A percentile compares a stretch with the other conserved stretches of the same genome.
These are phyloP conservation scores for Benincasa hispida DNA, from an alignment of 306 rosid species.

Conservation along the genomic window DNA sequence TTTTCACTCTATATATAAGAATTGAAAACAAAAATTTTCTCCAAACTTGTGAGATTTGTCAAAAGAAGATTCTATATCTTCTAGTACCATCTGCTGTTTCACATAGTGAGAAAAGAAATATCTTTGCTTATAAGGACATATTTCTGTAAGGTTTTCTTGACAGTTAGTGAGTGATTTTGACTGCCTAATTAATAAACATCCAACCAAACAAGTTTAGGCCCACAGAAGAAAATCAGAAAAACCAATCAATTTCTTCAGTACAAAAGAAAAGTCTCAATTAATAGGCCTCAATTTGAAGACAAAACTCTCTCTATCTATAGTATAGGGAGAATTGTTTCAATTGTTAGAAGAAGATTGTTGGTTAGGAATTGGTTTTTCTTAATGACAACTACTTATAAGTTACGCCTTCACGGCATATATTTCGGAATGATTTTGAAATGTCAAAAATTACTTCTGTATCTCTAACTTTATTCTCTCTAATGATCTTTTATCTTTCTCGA, in stretches of 20 bases:
- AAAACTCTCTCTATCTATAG: neutral
- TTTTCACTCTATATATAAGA: neutral
- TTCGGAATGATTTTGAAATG: too few species aligned
- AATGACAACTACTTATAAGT: neutral
- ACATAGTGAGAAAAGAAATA: neutral
- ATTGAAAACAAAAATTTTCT: neutral
- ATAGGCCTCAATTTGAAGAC: neutral
- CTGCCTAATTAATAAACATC: neutral
- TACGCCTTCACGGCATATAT: too few species aligned
- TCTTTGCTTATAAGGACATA: neutral
- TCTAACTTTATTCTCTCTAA: too few species aligned
- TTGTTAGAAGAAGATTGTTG: neutral
- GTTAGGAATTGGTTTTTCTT: neutral
- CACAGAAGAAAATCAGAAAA: neutral
- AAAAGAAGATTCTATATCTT: neutral
- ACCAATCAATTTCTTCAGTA: neutral
- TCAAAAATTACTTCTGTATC: too few species aligned
- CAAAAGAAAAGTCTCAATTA: neutral
- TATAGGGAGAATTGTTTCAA: neutral
- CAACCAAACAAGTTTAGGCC: constrained; percentile 8
- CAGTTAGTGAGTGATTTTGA: neutral
- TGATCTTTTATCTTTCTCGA: too few species aligned
- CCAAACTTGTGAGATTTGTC: neutral
- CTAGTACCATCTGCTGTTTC: neutral
- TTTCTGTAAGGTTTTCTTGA: neutral